phyloP scores from a whole-genome alignment of 495 filamentous ascomycete genomes.

The Aspergillus saccharolyticus region DNA sequence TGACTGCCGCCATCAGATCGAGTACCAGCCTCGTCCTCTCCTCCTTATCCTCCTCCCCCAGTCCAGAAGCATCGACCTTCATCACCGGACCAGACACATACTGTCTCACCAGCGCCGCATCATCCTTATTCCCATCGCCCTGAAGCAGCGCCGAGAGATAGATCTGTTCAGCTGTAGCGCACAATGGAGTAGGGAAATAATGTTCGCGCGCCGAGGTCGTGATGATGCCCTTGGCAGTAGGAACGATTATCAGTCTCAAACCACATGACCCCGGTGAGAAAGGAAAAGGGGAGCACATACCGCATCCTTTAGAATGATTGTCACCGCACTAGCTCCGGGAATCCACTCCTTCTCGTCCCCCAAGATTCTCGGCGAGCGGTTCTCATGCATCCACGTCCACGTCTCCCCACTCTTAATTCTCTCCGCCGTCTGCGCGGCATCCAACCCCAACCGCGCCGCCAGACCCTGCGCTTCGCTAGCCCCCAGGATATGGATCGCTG shows the following conservation, averaged over 20 bases:
- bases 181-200: conserved; percentile 64
- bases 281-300: conserved; percentile 24
- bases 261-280: not conserved
- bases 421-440: conserved; percentile 52
- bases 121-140: conserved; percentile 63
- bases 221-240: conserved; percentile 55
- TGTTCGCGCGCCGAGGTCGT: conserved; percentile 58
- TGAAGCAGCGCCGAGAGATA: conserved; percentile 56
- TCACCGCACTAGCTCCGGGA: conserved; percentile 60
- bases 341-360: conserved; percentile 52
- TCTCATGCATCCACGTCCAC: conserved; percentile 79
- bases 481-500: conserved; percentile 68
- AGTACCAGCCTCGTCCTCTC: conserved; percentile 48
- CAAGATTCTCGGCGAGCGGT: conserved; percentile 65
- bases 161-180: conserved; percentile 63
- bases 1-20: conserved; percentile 57
- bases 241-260: not conserved
- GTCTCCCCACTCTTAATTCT: conserved; percentile 54
- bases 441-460: conserved; percentile 61
- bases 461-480: conserved; percentile 71
- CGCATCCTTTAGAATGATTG: conserved; percentile 77
- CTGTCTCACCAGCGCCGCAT: conserved; percentile 63
- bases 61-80: conserved; percentile 25
- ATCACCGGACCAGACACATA: conserved; percentile 44
- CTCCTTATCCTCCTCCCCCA: conserved; percentile 25